These are phyloP conservation scores for Annulohypoxylon moriforme DNA, from an alignment of 495 filamentous ascomycete genomes.

Conservation along the genomic window DNA sequence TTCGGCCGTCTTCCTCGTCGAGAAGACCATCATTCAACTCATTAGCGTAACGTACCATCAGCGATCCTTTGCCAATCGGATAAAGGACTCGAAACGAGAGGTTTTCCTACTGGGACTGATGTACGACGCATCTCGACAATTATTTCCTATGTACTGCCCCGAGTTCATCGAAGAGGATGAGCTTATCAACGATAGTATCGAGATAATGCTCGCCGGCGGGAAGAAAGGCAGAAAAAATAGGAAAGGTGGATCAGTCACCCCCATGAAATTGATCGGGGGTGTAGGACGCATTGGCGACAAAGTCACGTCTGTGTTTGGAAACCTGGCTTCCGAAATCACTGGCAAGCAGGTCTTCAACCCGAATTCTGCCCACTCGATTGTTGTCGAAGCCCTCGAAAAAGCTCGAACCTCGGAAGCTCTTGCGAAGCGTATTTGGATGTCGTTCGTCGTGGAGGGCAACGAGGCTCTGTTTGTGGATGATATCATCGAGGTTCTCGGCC, in stretches of 20 bases:
- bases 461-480: constrained; percentile 84
- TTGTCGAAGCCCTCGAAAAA: constrained; percentile 88
- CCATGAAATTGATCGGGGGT: constrained; percentile 80
- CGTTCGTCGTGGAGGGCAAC: constrained; percentile 90
- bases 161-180: constrained; percentile 94
- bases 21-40: constrained; percentile 88
- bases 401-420: constrained; percentile 84
- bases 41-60: constrained; percentile 96
- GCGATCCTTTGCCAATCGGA: constrained; percentile 87
- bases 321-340: constrained; percentile 91
- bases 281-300: constrained; percentile 89
- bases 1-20: constrained; percentile 77
- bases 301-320: constrained; percentile 90
- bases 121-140: constrained; percentile 85
- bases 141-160: constrained; percentile 91
- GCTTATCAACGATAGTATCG: constrained; percentile 84
- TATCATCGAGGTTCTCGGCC: constrained; percentile 86
- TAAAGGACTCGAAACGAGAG: constrained; percentile 88
- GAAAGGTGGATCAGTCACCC: constrained; percentile 72
- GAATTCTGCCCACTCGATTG: constrained; percentile 85
- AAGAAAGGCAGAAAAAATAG: constrained; percentile 54
- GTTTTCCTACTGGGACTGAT: constrained; percentile 81
- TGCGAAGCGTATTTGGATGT: constrained; percentile 96
- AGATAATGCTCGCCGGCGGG: constrained; percentile 58
- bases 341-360: constrained; percentile 96